Evolutionary conservation across 2,329 filamentous ascomycete species (phyloP).

Genomic region (Calycina herbarum): DNA sequence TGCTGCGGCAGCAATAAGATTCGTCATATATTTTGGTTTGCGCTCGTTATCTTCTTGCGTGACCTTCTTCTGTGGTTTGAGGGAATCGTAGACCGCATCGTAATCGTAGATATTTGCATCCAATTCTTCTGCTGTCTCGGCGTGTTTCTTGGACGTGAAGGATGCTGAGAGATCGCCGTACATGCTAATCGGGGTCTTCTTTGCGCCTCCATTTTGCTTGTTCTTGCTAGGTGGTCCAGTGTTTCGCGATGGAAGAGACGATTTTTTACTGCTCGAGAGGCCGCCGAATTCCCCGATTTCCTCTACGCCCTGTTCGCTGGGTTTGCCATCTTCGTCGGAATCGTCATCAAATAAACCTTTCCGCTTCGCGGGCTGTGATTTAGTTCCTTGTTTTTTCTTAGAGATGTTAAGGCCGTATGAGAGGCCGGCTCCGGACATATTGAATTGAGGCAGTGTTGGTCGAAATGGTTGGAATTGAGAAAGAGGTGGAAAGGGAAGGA

Average conservation of each 20-base stretch:
- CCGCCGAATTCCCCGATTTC: slow-evolving; percentile 63
- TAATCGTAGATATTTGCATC: slow-evolving; percentile 84
- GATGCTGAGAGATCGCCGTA: slow-evolving; percentile 68
- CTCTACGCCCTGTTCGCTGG: slow-evolving; percentile 45
- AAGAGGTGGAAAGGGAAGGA: not conserved
- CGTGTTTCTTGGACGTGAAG: slow-evolving; percentile 62
- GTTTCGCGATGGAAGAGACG: slow-evolving; percentile 37
- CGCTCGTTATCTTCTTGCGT: slow-evolving; percentile 57
- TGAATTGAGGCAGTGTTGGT: slow-evolving; percentile 5
- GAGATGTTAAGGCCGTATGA: slow-evolving; percentile 60
- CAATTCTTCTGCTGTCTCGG: slow-evolving; percentile 62
- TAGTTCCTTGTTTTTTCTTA: slow-evolving; percentile 53
- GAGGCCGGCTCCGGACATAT: slow-evolving; percentile 42
- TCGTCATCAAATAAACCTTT: slow-evolving; percentile 61
- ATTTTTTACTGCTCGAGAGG: slow-evolving; percentile 42
- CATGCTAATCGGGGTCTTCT: slow-evolving; percentile 45
- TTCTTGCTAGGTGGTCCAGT: slow-evolving; percentile 32
- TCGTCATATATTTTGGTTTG: slow-evolving; percentile 77
- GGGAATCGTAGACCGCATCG: slow-evolving; percentile 76
- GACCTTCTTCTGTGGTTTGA: slow-evolving; percentile 63
- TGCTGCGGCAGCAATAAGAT: slow-evolving; percentile 70
- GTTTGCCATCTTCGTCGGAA: slow-evolving; percentile 50
- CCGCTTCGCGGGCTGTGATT: slow-evolving; percentile 50
- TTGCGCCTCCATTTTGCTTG: slow-evolving; percentile 39
- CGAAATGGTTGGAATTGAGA: not conserved